A percentile compares a stretch with the other conserved stretches of the same genome.
phyloP scores from a whole-genome alignment of 306 rosid species.

The Adenanthera pavonina region DNA sequence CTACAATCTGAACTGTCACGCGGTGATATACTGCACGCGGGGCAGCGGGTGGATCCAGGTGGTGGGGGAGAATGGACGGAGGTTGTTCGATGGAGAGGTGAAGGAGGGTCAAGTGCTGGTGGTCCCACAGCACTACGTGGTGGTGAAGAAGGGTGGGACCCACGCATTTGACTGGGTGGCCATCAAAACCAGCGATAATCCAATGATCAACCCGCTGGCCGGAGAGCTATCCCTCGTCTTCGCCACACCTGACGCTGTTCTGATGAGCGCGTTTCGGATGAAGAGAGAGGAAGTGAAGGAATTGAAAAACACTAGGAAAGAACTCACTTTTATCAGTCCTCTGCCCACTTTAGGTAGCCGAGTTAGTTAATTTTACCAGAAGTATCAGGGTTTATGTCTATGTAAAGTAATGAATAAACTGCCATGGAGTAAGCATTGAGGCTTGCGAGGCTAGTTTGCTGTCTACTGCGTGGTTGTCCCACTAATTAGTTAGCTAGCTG shows the following conservation, averaged over 20 bases:
- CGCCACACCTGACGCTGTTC: neutral
- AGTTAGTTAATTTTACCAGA: too few relatives aligned
- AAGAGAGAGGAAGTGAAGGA: neutral
- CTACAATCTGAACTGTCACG: conserved; percentile 9
- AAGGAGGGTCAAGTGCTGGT: neutral
- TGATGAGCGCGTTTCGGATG: neutral
- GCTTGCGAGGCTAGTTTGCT: neutral
- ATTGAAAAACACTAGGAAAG: neutral
- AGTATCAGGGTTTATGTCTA: neutral
- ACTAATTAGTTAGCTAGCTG: neutral
- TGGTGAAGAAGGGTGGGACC: neutral
- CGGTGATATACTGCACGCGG: conserved; percentile 8
- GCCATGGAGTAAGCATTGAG: neutral
- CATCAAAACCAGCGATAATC: conserved; percentile 10
- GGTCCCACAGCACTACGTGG: neutral
- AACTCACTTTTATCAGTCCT: conserved; percentile 1
- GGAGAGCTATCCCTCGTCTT: neutral
- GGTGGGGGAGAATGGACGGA: neutral
- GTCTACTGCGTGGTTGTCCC: neutral
- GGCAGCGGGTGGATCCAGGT: neutral
- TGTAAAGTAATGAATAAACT: neutral
- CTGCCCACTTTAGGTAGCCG: too few relatives aligned
- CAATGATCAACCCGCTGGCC: neutral
- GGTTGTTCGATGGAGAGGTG: neutral
- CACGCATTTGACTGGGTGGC: conserved; percentile 12